Evolutionary conservation across 1,284 basidiomycete species (phyloP).

Genomic region (Apiotrichum sp.): DNA sequence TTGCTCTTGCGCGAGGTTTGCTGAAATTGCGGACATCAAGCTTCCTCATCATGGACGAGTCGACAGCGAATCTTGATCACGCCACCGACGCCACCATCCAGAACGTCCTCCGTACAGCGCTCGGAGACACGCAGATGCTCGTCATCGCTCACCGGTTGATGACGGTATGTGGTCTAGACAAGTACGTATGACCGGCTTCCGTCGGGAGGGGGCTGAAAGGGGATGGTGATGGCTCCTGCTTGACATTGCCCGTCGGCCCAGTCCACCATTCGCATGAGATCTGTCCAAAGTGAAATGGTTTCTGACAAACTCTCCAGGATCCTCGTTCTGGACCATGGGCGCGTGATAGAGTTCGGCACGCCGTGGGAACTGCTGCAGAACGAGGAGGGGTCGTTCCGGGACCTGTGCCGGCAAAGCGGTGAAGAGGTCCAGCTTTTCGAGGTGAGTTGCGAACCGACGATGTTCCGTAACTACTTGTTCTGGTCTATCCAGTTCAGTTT

Average conservation of each 20-base stretch:
- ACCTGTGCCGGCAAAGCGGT: constrained; percentile 47
- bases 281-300: no score
- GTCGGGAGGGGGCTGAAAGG: no score
- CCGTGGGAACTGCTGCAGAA: constrained; percentile 49
- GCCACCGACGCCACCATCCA: constrained; percentile 50
- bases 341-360: constrained; percentile 50
- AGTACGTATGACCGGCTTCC: constrained; percentile 23
- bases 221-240: no score
- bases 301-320: constrained; percentile 35
- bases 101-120: constrained; percentile 44
- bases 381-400: constrained; percentile 42
- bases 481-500: no score
- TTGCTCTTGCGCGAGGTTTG: constrained; percentile 53
- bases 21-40: constrained; percentile 49
- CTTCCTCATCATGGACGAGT: constrained; percentile 54
- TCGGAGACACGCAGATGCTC: constrained; percentile 46
- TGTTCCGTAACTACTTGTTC: no score
- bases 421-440: constrained; percentile 42
- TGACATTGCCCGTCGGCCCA: no score
- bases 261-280: no score
- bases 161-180: constrained; percentile 50
- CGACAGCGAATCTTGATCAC: constrained; percentile 50
- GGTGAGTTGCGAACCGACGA: constrained; percentile 19
- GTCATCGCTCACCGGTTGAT: constrained; percentile 51
- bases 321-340: constrained; percentile 50